phyloP scores from a whole-genome alignment of 345 rosid species.

The Populus ilicifolia region DNA sequence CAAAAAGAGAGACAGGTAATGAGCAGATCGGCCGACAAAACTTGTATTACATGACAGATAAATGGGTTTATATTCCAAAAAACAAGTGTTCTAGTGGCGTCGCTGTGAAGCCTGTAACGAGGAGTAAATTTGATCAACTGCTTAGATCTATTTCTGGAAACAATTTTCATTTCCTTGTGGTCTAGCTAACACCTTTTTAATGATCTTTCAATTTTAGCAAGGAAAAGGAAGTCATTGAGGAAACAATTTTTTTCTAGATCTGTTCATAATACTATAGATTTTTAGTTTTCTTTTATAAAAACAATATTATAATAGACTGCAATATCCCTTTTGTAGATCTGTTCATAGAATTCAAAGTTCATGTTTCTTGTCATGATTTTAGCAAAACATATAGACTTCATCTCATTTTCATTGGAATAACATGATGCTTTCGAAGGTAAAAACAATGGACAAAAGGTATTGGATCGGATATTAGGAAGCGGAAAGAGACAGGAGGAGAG shows the following conservation, averaged over 20 bases:
- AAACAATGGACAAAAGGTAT: slow-evolving; percentile 4
- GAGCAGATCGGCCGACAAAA: slow-evolving; percentile 4
- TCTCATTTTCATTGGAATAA: slow-evolving; percentile 14
- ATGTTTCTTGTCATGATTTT: slow-evolving; percentile 42
- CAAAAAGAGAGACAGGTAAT: not conserved
- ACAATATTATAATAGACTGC: slow-evolving; percentile 2
- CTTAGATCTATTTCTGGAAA: slow-evolving; percentile 11
- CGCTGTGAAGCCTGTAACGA: not conserved
- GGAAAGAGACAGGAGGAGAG: not conserved
- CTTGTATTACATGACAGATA: slow-evolving; percentile 10
- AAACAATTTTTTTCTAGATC: slow-evolving; percentile 38
- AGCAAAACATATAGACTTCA: slow-evolving; percentile 26
- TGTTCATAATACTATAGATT: slow-evolving; percentile 22
- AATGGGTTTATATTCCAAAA: not conserved
- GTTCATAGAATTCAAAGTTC: slow-evolving; percentile 41
- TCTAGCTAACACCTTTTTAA: not conserved
- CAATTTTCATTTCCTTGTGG: slow-evolving; percentile 5
- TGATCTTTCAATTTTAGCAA: slow-evolving; percentile 19
- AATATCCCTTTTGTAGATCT: slow-evolving; percentile 55
- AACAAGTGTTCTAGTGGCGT: not conserved
- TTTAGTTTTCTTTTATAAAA: slow-evolving; percentile 21
- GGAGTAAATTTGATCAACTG: not conserved
- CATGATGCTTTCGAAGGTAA: slow-evolving; percentile 4
- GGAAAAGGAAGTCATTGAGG: slow-evolving; percentile 22
- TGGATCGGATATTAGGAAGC: not conserved